Percentiles rank a stretch among this genome's conserved stretches.
phyloP scores from a whole-genome alignment of 2,329 filamentous ascomycete species.

The Grosmannia clavigera region DNA sequence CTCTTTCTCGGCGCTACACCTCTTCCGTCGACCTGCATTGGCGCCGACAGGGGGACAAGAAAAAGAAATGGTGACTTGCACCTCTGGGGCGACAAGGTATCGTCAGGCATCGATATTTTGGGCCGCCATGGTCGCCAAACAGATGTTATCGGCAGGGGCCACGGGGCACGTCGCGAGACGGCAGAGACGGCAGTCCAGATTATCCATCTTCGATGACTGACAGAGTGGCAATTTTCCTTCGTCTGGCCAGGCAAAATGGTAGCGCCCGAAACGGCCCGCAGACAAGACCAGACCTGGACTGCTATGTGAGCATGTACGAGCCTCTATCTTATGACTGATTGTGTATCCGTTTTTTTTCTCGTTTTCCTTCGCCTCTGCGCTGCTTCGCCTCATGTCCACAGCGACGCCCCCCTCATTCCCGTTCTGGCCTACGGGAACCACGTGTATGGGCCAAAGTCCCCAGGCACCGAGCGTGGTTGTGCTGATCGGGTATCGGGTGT shows the following conservation, averaged over 20 bases:
- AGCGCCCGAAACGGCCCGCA: not conserved
- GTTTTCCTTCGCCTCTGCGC: not conserved
- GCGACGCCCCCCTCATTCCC: not conserved
- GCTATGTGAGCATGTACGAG: no score
- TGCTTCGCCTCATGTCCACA: not conserved
- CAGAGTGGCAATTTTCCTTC: not conserved
- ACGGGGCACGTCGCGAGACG: not conserved
- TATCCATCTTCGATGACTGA: not conserved
- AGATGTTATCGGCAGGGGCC: not conserved
- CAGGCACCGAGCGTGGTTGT: not conserved
- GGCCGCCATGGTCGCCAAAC: not conserved
- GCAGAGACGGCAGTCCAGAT: not conserved
- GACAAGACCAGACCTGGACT: not conserved
- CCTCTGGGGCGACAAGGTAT: not conserved
- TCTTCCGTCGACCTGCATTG: not conserved
- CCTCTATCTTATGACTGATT: not conserved
- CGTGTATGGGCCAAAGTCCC: not conserved
- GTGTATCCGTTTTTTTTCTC: not conserved
- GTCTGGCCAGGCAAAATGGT: not conserved
- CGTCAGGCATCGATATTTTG: not conserved
- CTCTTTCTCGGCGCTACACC: not conserved
- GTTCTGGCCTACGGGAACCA: not conserved
- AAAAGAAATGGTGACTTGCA: not conserved
- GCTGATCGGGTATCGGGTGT: not conserved
- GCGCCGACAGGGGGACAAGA: not conserved